A percentile compares a stretch with the other conserved stretches of the same genome.
Conservation (phyloP, 2,329 filamentous ascomycete species). For the Aspergillus fructus region DNA sequence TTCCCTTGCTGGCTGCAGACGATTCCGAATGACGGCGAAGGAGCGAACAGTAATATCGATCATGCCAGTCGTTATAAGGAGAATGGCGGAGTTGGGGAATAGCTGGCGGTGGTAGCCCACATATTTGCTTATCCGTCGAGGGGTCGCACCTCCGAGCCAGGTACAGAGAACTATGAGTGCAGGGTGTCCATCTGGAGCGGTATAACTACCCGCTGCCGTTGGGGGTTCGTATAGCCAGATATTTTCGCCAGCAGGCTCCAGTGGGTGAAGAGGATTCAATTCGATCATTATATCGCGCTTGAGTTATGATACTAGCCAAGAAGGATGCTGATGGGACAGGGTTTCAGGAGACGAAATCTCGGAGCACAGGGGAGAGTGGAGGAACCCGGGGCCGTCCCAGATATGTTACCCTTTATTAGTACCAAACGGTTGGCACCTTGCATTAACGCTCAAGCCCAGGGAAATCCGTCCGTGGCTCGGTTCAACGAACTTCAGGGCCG, state of each 20-base stretch:
- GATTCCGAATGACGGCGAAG: constrained; percentile 17
- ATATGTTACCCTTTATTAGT: no score
- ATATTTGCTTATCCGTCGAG: constrained; percentile 28
- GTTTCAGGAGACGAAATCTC: background rate
- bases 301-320: background rate
- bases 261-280: constrained; percentile 11
- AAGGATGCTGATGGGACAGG: background rate
- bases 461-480: background rate
- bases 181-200: constrained; percentile 3
- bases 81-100: constrained; percentile 21
- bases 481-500: background rate
- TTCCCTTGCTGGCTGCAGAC: constrained; percentile 19
- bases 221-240: constrained; percentile 18
- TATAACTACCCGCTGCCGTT: background rate
- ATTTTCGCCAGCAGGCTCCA: constrained; percentile 12
- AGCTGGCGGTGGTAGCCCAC: constrained; percentile 18
- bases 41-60: constrained; percentile 19
- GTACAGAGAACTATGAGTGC: constrained; percentile 26
- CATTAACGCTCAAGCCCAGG: background rate
- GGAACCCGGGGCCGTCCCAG: no score
- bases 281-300: no score
- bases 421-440: background rate
- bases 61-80: constrained; percentile 23
- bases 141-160: constrained; percentile 28
- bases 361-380: background rate